Base-by-base conservation (phyloP, 2,329 filamentous ascomycete species). In the Dactylellina sp. region DNA sequence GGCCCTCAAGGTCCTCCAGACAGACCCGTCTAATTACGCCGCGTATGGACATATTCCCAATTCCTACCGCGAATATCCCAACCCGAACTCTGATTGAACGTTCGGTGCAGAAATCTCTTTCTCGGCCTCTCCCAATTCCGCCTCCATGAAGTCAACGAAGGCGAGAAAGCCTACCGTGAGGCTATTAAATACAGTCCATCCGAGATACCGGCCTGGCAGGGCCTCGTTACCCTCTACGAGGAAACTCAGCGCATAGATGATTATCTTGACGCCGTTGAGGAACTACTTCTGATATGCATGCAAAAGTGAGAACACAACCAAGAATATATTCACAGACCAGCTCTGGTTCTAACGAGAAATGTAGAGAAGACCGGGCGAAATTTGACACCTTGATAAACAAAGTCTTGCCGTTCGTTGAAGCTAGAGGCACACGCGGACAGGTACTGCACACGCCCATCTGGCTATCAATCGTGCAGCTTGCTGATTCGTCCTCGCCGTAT, bases 151-250 rank as follows among this genome's bases (percentile, higher is more conserved):
- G 82, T 86, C 6, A 88, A 90, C 5, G 89, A 92, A 42, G 89
- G 95, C 0, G 93, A 95, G 77, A 86, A 85, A 35, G 87, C 89
- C 0, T 98, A 98, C 81, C 84, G 86, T 42, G 84, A 86, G 32
- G 95, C 94, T 35, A 76, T 78, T 4, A 84, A 85, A 18, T 83
- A 92, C 75, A 93, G 92, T 76, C 87, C 89, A 0, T 84, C 87
- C 16, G 93, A 97, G 77, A 84, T 88, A n/a, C 91, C 94, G 78
- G 91, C 91, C 76, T 98, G 92, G 92, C 91, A 97, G 80, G 95
- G 95, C 0, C 84, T 99, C 49, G 86, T 95, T 80, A 91, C 89
- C 79, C 82, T 98, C 28, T 97, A 92, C 80, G 92, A 97, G 82
- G 90, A 88, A 78, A 90, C 93, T 79, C 85, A 86, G 62, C 91